These are phyloP conservation scores for Forsythia suspensa DNA, from an alignment of 257 asterid species.

Conservation along the genomic window DNA sequence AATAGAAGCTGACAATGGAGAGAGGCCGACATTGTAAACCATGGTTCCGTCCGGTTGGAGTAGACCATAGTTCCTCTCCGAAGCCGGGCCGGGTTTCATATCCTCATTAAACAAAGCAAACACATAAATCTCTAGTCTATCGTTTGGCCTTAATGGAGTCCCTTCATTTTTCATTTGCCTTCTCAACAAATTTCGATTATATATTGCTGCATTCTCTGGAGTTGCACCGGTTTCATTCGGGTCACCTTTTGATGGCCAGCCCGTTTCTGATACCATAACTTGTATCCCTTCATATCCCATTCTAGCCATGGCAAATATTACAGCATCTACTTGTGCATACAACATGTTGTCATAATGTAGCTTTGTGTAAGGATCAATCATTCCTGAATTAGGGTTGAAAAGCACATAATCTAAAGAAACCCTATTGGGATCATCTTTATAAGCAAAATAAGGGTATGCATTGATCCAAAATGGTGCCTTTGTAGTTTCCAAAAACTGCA, in stretches of 20 bases:
- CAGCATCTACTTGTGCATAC: slow-evolving; percentile 52
- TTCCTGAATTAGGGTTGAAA: slow-evolving; percentile 34
- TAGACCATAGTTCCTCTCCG: slow-evolving; percentile 49
- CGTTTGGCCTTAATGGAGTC: slow-evolving; percentile 41
- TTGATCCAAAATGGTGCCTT: slow-evolving; percentile 44
- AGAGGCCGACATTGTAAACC: slow-evolving; percentile 37
- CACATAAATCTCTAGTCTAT: slow-evolving; percentile 40
- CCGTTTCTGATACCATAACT: slow-evolving; percentile 45
- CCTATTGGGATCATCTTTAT: slow-evolving; percentile 30
- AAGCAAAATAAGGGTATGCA: slow-evolving; percentile 51
- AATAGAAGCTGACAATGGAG: slow-evolving; percentile 21
- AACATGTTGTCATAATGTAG: slow-evolving; percentile 42
- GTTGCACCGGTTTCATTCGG: slow-evolving; percentile 39
- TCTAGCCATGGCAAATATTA: slow-evolving; percentile 33
- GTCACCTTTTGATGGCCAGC: slow-evolving; percentile 56
- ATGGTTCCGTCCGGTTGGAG: slow-evolving; percentile 43
- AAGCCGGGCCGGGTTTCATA: slow-evolving; percentile 47
- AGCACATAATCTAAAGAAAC: slow-evolving; percentile 38
- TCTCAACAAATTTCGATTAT: slow-evolving; percentile 41
- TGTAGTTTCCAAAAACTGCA: slow-evolving; percentile 33
- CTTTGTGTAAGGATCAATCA: slow-evolving; percentile 38
- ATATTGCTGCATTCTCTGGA: slow-evolving; percentile 35
- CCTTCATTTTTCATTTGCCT: slow-evolving; percentile 41
- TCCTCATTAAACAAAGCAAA: slow-evolving; percentile 53
- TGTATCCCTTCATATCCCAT: slow-evolving; percentile 38